These are phyloP conservation scores for Penicillium crystallinum DNA, from an alignment of 495 filamentous ascomycete genomes.

Conservation along the genomic window DNA sequence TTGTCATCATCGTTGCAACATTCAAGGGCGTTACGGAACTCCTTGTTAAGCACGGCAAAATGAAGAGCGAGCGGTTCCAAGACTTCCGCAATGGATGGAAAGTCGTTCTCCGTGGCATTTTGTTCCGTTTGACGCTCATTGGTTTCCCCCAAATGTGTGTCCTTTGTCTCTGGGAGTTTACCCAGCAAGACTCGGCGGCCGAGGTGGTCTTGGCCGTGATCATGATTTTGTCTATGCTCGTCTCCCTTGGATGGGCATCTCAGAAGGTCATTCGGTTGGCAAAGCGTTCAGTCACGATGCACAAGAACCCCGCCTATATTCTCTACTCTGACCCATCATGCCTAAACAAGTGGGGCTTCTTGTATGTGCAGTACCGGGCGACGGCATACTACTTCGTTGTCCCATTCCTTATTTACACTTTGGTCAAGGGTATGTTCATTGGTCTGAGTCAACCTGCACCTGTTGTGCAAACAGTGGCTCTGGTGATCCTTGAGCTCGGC, in stretches of 20 bases:
- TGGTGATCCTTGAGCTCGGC: conserved; percentile 79
- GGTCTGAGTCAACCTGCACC: conserved; percentile 70
- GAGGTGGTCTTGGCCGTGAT: conserved; percentile 85
- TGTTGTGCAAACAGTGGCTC: conserved; percentile 75
- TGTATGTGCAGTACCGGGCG: conserved; percentile 96
- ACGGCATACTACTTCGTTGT: conserved; percentile 97
- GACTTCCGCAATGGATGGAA: conserved; percentile 94
- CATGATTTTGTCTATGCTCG: conserved; percentile 77
- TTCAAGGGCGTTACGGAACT: conserved; percentile 81
- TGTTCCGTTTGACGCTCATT: conserved; percentile 86
- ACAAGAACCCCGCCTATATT: conserved; percentile 96
- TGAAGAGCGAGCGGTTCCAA: conserved; percentile 82
- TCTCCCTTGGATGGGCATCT: conserved; percentile 79
- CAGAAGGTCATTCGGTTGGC: conserved; percentile 87
- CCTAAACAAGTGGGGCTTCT: conserved; percentile 97
- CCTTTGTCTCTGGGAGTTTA: conserved; percentile 93
- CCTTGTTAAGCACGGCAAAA: conserved; percentile 64
- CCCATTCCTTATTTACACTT: conserved; percentile 69
- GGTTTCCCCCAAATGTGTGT: conserved; percentile 91
- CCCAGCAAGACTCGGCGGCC: conserved; percentile 75
- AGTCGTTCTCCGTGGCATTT: conserved; percentile 80
- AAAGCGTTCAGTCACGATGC: conserved; percentile 79
- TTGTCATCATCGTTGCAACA: conserved; percentile 63
- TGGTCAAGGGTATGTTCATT: conserved; percentile 89
- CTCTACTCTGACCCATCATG: conserved; percentile 90